Percentiles rank a stretch among this genome's conserved stretches.
Evolutionary conservation across 1,284 basidiomycete genomes (phyloP).

Genomic region (Malassezia brasiliensis): DNA sequence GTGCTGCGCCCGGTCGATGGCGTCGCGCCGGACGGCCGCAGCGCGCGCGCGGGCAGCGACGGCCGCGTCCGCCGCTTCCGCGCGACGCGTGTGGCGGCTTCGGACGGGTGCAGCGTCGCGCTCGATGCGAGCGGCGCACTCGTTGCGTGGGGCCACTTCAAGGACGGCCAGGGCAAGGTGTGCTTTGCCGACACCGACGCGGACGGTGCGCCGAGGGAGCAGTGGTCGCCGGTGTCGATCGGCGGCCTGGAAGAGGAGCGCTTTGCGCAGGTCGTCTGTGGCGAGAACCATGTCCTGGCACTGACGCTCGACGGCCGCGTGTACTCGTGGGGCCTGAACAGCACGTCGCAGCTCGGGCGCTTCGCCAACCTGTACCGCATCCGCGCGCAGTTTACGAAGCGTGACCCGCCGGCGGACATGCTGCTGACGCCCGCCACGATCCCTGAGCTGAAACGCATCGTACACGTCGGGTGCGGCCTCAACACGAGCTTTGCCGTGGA

Average conservation of each 20-base stretch:
- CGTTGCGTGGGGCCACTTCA: constrained; percentile 57
- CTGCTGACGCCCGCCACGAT: constrained; percentile 73
- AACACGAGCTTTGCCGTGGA: constrained; percentile 85
- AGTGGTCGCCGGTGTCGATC: constrained; percentile 46
- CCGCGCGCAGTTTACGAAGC: constrained; percentile 25
- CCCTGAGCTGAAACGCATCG: constrained; percentile 60
- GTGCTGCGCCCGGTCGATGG: constrained; percentile 64
- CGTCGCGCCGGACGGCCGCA: constrained; percentile 49
- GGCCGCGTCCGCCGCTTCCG: constrained; percentile 60
- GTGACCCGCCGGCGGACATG: constrained; percentile 62
- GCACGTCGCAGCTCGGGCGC: constrained; percentile 75
- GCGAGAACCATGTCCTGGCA: constrained; percentile 76
- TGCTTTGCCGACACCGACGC: constrained; percentile 59
- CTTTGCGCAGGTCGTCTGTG: constrained; percentile 66
- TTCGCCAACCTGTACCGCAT: constrained; percentile 56
- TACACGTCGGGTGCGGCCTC: constrained; percentile 65
- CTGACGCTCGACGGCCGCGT: constrained; percentile 73
- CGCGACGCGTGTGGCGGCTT: constrained; percentile 69
- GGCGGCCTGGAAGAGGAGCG: constrained; percentile 52
- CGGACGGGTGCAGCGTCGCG: constrained; percentile 74
- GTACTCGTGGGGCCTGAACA: constrained; percentile 68
- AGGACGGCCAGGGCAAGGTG: constrained; percentile 71
- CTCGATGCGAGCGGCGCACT: constrained; percentile 68
- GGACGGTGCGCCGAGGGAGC: constrained; percentile 26
- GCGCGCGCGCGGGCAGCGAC: constrained; percentile 59